phyloP scores from a whole-genome alignment of 2,329 filamentous ascomycete species.

The Cladophialophora yegresii region DNA sequence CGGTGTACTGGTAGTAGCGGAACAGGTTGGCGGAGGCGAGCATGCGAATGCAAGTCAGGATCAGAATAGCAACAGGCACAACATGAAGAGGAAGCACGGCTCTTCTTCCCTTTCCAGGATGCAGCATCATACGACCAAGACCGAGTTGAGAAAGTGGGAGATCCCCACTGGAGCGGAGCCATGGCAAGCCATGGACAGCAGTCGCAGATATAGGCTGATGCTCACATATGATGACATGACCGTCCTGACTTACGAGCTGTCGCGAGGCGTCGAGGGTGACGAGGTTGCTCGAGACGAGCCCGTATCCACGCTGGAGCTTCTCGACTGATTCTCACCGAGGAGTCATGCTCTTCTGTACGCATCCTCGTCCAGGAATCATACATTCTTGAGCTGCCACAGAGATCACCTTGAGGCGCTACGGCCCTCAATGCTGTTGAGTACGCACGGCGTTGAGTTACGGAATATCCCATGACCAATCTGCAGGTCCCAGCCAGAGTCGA shows the following conservation, averaged over 20 bases:
- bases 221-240: conserved; percentile 60
- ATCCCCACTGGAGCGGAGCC: conserved; percentile 32
- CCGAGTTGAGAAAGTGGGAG: conserved; percentile 27
- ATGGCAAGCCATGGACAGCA: conserved; percentile 47
- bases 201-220: conserved; percentile 55
- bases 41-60: not conserved
- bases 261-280: conserved; percentile 31
- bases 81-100: conserved; percentile 19
- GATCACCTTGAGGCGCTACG: not conserved
- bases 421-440: not conserved
- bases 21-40: not conserved
- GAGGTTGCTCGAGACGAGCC: conserved; percentile 26
- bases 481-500: not conserved
- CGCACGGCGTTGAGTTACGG: not conserved
- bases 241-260: conserved; percentile 62
- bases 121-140: conserved; percentile 3
- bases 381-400: not conserved
- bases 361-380: too few relatives aligned
- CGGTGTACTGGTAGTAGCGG: conserved; percentile 21
- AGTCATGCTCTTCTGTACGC: not conserved
- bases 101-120: conserved; percentile 1
- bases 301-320: conserved; percentile 19
- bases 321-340: conserved; percentile 18
- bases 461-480: not conserved
- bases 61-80: conserved; percentile 4